Percentiles rank a stretch among this genome's conserved stretches.
Evolutionary conservation across 805 yeast species (phyloP).

Genomic region (Barnettozyma siamensis): DNA sequence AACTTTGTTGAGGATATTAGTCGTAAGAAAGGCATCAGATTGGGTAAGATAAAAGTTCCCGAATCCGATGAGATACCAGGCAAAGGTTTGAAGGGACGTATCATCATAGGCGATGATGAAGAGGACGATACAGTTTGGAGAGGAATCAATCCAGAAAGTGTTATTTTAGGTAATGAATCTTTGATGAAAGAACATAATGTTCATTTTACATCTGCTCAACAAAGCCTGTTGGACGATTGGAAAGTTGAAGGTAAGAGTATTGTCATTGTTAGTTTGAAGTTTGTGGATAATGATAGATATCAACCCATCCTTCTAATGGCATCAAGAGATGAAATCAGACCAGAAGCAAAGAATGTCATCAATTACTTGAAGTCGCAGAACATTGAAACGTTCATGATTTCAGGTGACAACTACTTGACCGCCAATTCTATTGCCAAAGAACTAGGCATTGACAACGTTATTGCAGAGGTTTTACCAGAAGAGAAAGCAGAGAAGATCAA

Average conservation of each 20-base stretch:
- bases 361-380: conserved; percentile 32
- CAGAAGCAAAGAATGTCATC: conserved; percentile 52
- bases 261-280: conserved; percentile 44
- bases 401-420: conserved; percentile 66
- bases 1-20: conserved; percentile 28
- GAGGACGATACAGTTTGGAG: conserved; percentile 27
- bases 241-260: conserved; percentile 60
- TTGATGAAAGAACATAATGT: conserved; percentile 46
- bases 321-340: conserved; percentile 54
- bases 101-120: conserved; percentile 22
- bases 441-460: conserved; percentile 54
- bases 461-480: conserved; percentile 69
- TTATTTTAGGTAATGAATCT: conserved; percentile 55
- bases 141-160: conserved; percentile 30
- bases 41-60: conserved; percentile 35
- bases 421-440: conserved; percentile 63
- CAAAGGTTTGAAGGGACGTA: conserved; percentile 48
- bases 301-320: conserved; percentile 45
- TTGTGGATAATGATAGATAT: conserved; percentile 26
- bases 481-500: conserved; percentile 60
- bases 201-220: conserved; percentile 30
- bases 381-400: conserved; percentile 66
- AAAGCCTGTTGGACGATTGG: conserved; percentile 42
- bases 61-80: conserved; percentile 52
- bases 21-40: conserved; percentile 11